Percentiles rank a stretch among this genome's conserved stretches.
Conservation (phyloP, 495 filamentous ascomycete species). For the Staphylotrichum longicolle region DNA sequence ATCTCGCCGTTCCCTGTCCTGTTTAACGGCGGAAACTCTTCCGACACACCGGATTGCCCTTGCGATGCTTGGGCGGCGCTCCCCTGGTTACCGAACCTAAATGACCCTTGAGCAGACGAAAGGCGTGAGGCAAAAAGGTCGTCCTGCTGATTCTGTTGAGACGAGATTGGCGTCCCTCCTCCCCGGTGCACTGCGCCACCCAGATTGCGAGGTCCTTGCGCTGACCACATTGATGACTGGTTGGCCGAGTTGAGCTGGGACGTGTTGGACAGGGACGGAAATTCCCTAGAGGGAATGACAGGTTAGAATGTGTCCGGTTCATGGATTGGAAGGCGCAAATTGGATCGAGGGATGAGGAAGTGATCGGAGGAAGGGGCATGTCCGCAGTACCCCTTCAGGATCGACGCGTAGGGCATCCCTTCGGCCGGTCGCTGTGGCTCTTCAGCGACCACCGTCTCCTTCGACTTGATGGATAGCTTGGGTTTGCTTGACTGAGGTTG, state of each 20-base stretch:
- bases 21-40: conserved; percentile 83
- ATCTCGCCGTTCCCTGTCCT: conserved; percentile 68
- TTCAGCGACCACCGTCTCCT: conserved; percentile 13
- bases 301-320: neutral
- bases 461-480: conserved; percentile 17
- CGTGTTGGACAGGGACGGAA: conserved; percentile 73
- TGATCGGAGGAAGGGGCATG: neutral
- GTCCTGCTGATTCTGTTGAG: conserved; percentile 58
- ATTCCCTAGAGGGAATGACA: conserved; percentile 58
- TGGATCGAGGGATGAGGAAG: neutral
- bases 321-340: neutral
- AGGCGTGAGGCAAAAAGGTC: conserved; percentile 58
- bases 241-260: conserved; percentile 56
- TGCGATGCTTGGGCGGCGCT: conserved; percentile 59
- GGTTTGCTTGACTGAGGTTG: conserved; percentile 8
- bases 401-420: conserved; percentile 31
- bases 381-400: conserved; percentile 33
- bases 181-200: conserved; percentile 64
- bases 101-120: conserved; percentile 57
- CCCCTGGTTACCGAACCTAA: conserved; percentile 53
- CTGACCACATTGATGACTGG: conserved; percentile 61
- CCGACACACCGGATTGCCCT: conserved; percentile 65
- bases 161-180: conserved; percentile 53
- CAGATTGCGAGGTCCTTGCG: conserved; percentile 42
- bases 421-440: conserved; percentile 15